These are phyloP conservation scores for Cyclotella sp. DNA, from an alignment of 108 stramenopile genomes.

Conservation along the genomic window DNA sequence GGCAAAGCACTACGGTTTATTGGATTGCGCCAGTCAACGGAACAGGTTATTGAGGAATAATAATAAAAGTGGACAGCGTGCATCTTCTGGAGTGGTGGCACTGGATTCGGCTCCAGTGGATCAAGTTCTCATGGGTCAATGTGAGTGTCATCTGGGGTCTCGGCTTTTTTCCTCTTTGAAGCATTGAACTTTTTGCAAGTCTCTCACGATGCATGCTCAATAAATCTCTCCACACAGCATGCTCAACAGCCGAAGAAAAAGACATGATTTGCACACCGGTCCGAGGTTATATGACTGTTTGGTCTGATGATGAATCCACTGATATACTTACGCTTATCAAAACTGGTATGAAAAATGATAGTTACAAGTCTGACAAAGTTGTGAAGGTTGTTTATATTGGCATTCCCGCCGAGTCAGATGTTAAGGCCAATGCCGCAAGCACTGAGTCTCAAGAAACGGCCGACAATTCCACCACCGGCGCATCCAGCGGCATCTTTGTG, in stretches of 20 bases:
- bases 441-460: neutral
- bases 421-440: neutral
- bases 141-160: neutral
- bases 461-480: neutral
- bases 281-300: slow-evolving; percentile 15
- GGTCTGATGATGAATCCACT: slow-evolving; percentile 3
- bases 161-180: neutral
- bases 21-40: slow-evolving; percentile 4
- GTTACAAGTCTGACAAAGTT: slow-evolving; percentile 2
- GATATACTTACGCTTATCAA: neutral
- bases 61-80: neutral
- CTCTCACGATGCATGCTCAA: neutral
- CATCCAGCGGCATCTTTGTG: neutral
- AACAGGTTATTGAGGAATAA: slow-evolving; percentile 4
- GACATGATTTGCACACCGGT: slow-evolving; percentile 11
- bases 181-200: neutral
- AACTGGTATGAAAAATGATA: slow-evolving; percentile 8
- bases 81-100: neutral
- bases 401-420: neutral
- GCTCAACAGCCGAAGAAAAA: neutral
- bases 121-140: slow-evolving; percentile 10
- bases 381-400: slow-evolving; percentile 7
- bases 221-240: neutral
- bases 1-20: slow-evolving; percentile 14
- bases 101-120: slow-evolving; percentile 13